Evolutionary conservation across 306 rosid species (phyloP).

Genomic region (Fragaria nilgerrensis): DNA sequence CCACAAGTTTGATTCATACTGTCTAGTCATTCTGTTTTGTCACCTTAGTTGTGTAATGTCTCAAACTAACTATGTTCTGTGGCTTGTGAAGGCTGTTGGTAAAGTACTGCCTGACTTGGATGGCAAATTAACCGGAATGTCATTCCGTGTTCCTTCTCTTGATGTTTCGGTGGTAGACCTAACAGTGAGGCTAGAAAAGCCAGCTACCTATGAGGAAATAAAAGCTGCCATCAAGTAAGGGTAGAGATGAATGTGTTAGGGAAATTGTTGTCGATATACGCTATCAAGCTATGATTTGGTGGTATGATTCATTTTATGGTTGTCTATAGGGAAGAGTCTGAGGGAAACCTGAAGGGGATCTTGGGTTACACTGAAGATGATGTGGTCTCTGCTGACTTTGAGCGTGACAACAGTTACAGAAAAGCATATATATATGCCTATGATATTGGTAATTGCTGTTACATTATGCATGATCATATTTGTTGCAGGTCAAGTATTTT

Average conservation of each 20-base stretch:
- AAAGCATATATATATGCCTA: background rate
- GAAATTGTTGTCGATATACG: background rate
- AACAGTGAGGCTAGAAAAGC: conserved; percentile 60
- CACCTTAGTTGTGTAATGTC: background rate
- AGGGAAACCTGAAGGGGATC: conserved; percentile 73
- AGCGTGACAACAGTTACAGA: conserved; percentile 64
- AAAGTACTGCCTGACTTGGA: conserved; percentile 67
- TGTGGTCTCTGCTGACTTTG: conserved; percentile 64
- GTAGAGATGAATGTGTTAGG: background rate
- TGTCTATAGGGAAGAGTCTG: conserved; percentile 62
- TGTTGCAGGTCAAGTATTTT: conserved; percentile 70
- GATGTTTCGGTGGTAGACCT: conserved; percentile 85
- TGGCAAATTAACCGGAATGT: conserved; percentile 84
- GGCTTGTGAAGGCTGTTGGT: conserved; percentile 53
- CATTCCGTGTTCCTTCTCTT: conserved; percentile 77
- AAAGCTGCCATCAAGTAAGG: conserved; percentile 74
- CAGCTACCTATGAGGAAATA: conserved; percentile 50
- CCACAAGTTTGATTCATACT: background rate
- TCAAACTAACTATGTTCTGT: background rate
- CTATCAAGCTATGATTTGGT: background rate
- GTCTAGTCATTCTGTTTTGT: background rate
- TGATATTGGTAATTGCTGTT: background rate
- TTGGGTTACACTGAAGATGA: conserved; percentile 78
- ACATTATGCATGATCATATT: background rate
- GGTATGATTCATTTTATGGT: background rate